Evolutionary conservation across 1,284 basidiomycete genomes (phyloP).

Genomic region (Naganishia sp.): DNA sequence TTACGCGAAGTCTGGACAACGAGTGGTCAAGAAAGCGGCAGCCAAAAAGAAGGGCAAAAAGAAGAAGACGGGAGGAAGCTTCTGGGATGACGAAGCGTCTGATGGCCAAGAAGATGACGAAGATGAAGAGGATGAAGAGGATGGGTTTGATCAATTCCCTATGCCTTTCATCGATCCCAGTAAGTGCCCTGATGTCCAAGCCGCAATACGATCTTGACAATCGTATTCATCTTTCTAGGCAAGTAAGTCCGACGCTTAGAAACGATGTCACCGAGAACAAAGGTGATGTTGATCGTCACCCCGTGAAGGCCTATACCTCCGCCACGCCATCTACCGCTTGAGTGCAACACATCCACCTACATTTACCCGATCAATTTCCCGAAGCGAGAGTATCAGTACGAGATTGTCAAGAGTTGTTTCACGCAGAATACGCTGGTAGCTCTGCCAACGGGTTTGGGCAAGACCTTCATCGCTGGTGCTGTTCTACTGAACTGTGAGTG

Average conservation of each 20-base stretch:
- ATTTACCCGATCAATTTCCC: slow-evolving; percentile 88
- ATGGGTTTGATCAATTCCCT: slow-evolving; percentile 81
- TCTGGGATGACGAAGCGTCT: slow-evolving; percentile 22
- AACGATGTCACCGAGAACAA: slow-evolving; percentile 22
- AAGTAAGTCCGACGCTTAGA: slow-evolving; percentile 14
- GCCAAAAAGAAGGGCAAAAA: slow-evolving; percentile 52
- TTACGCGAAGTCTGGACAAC: slow-evolving; percentile 70
- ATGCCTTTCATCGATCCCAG: slow-evolving; percentile 63
- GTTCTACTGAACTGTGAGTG: slow-evolving; percentile 88
- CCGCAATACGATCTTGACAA: too few relatives aligned
- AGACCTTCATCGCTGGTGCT: slow-evolving; percentile 97
- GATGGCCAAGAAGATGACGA: slow-evolving; percentile 45
- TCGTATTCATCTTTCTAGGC: slow-evolving; percentile 1
- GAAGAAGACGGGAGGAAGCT: slow-evolving; percentile 27
- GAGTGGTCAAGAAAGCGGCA: slow-evolving; percentile 29
- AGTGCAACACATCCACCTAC: slow-evolving; percentile 80
- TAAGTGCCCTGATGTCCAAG: slow-evolving; percentile 35
- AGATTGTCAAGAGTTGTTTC: slow-evolving; percentile 82
- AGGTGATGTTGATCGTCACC: slow-evolving; percentile 36
- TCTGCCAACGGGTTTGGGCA: slow-evolving; percentile 93
- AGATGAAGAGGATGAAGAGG: slow-evolving; percentile 56
- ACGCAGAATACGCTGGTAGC: slow-evolving; percentile 95
- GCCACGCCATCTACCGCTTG: slow-evolving; percentile 76
- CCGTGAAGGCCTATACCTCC: slow-evolving; percentile 59
- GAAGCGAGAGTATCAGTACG: slow-evolving; percentile 92